Conservation (phyloP, 2,329 filamentous ascomycete genomes). For the Fusarium liriodendri region DNA sequence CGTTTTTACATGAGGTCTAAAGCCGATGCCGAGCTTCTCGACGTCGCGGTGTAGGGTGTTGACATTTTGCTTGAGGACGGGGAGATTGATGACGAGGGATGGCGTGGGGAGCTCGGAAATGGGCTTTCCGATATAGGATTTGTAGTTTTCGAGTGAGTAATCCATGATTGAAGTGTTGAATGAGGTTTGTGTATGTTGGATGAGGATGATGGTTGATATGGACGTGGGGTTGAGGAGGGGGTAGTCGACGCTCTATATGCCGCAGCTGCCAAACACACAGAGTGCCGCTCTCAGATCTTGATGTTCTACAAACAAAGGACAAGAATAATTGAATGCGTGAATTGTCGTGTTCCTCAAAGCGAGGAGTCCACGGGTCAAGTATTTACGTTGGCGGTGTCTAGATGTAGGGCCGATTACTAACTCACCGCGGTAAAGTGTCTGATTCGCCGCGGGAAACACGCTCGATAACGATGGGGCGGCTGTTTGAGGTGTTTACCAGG, state of each 20-base stretch:
- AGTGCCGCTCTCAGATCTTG: not conserved
- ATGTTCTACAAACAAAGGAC: not conserved
- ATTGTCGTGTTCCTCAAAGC: not conserved
- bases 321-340: not conserved
- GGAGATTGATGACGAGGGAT: constrained; percentile 52
- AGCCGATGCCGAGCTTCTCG: constrained; percentile 50
- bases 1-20: constrained; percentile 58
- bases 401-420: constrained; percentile 1
- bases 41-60: constrained; percentile 52
- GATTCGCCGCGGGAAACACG: not conserved
- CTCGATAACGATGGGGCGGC: not conserved
- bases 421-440: not conserved
- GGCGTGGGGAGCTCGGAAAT: constrained; percentile 52
- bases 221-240: not conserved
- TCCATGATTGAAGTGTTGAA: constrained; percentile 34
- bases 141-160: constrained; percentile 43
- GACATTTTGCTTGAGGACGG: constrained; percentile 52
- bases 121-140: constrained; percentile 50
- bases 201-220: not conserved
- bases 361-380: not conserved
- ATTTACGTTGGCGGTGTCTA: not conserved
- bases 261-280: not conserved
- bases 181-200: not conserved
- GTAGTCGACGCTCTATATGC: not conserved
- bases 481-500: not conserved